phyloP scores from a whole-genome alignment of 176 grass and related monocot genomes.

The Saccharum officinarum region DNA sequence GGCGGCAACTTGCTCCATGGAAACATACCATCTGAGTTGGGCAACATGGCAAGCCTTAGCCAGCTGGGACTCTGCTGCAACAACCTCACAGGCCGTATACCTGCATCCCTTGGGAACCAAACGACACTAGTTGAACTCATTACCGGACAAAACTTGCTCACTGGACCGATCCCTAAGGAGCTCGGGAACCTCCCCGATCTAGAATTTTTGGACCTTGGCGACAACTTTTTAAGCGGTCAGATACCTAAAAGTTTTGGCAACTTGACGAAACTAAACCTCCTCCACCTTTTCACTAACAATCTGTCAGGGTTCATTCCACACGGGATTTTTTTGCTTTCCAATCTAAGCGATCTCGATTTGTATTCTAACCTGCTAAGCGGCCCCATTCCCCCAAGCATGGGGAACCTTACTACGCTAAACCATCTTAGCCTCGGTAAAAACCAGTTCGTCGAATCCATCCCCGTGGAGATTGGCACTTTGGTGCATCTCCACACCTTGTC shows the following conservation, averaged over 20 bases:
- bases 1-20: not conserved
- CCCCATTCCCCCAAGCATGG: not conserved
- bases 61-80: fast-evolving
- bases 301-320: not conserved
- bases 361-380: not conserved
- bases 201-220: not conserved
- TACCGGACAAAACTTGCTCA: not conserved
- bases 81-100: not conserved
- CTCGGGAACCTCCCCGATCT: not conserved
- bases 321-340: not conserved
- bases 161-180: not conserved
- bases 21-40: not conserved
- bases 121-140: not conserved
- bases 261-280: not conserved
- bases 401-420: constrained; percentile 20
- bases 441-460: not conserved
- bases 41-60: not conserved
- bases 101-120: constrained; percentile 3
- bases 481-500: fast-evolving
- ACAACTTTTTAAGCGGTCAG: not conserved
- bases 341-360: not conserved
- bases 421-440: not conserved
- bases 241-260: constrained; percentile 11
- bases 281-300: not conserved
- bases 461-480: not conserved